phyloP scores from a whole-genome alignment of 2,329 filamentous ascomycete genomes.

The Pseudopithomyces maydicus region DNA sequence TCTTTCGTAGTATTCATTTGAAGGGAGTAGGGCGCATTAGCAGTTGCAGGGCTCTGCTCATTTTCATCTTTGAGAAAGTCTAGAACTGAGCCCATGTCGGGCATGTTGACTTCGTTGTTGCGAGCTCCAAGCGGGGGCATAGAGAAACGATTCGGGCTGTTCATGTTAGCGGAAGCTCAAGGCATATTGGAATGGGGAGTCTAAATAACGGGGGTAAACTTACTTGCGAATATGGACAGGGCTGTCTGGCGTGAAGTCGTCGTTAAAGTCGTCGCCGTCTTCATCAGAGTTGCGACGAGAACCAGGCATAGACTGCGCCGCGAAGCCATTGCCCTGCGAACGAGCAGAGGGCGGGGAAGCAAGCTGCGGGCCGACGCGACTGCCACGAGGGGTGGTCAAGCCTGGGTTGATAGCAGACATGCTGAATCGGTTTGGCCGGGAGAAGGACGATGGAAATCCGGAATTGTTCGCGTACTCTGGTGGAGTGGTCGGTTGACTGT shows the following conservation, averaged over 20 bases:
- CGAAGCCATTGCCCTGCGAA: conserved; percentile 64
- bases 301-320: conserved; percentile 83
- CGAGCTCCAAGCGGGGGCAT: conserved; percentile 79
- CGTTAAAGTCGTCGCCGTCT: conserved; percentile 84
- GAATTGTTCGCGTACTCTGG: conserved; percentile 85
- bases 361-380: conserved; percentile 77
- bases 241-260: conserved; percentile 54
- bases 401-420: conserved; percentile 83
- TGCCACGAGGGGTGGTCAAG: conserved; percentile 67
- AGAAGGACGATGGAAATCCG: conserved; percentile 79
- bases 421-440: conserved; percentile 85
- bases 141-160: conserved; percentile 85
- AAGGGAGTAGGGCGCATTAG: conserved; percentile 71
- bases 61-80: conserved; percentile 78
- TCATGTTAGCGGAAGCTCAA: conserved; percentile 13
- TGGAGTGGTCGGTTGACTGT: conserved; percentile 94
- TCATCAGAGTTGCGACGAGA: conserved; percentile 88
- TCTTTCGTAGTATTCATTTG: conserved; percentile 78
- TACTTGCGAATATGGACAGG: conserved; percentile 40
- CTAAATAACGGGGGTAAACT: no score
- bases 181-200: conserved; percentile 29
- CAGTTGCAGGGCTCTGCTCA: conserved; percentile 57
- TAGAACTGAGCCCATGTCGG: conserved; percentile 58
- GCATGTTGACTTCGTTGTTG: conserved; percentile 63
- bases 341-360: conserved; percentile 70